phyloP scores from a whole-genome alignment of 169 alveolate species.

The Prorocentrum cordatum region DNA sequence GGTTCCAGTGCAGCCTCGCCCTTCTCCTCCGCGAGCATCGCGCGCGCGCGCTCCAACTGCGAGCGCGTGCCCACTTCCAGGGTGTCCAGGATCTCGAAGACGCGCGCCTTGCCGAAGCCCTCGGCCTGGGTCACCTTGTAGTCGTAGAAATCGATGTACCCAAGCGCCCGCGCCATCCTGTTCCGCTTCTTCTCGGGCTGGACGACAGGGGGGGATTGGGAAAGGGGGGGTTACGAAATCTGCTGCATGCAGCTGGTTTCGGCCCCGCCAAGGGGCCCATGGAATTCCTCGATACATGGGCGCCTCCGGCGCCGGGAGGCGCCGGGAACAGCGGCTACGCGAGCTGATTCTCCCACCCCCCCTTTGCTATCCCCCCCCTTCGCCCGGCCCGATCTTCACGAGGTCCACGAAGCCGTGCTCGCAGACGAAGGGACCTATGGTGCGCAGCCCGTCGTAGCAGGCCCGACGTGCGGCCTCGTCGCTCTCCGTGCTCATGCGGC shows the following conservation, averaged over 20 bases:
- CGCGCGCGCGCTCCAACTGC: neutral
- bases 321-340: neutral
- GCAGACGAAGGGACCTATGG: neutral
- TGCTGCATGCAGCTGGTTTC: neutral
- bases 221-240: neutral
- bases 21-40: neutral
- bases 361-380: neutral
- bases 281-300: neutral
- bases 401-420: neutral
- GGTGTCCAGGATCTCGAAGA: neutral
- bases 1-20: neutral
- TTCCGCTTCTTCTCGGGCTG: neutral
- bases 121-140: neutral
- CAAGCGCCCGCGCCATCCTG: neutral
- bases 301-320: neutral
- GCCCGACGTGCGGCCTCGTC: neutral
- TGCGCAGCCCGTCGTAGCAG: neutral
- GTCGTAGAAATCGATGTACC: slow-evolving; percentile 2
- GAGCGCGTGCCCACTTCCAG: neutral
- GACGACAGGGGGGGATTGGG: neutral
- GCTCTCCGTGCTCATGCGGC: neutral
- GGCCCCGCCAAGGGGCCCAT: neutral
- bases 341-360: neutral
- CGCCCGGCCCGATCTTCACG: neutral
- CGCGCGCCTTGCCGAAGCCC: neutral